phyloP scores from a whole-genome alignment of 1,284 basidiomycete species.

The Phaffia rhodozyma region DNA sequence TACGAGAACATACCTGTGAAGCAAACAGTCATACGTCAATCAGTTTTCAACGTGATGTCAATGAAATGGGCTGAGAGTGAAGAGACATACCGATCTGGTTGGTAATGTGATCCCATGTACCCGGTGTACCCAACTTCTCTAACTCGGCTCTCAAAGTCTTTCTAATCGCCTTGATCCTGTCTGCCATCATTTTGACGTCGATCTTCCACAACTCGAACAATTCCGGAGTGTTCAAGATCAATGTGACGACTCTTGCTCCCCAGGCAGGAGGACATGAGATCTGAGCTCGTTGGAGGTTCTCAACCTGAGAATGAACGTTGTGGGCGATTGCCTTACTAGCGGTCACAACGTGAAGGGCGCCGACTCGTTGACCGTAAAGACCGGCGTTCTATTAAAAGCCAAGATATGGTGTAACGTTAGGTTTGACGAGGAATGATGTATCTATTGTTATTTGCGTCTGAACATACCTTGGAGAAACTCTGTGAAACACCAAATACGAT shows the following conservation, averaged over 20 bases:
- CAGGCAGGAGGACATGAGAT: conserved; percentile 86
- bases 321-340: neutral
- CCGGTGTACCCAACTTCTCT: conserved; percentile 70
- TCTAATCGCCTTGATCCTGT: conserved; percentile 79
- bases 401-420: no score
- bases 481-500: no score
- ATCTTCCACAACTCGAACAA: conserved; percentile 76
- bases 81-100: conserved; percentile 89
- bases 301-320: conserved; percentile 52
- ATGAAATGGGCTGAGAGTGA: conserved; percentile 32
- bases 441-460: no score
- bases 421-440: no score
- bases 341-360: conserved; percentile 62
- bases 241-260: conserved; percentile 64
- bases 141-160: conserved; percentile 57
- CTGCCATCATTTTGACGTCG: conserved; percentile 79
- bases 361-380: conserved; percentile 79
- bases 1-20: conserved; percentile 30
- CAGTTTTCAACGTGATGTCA: neutral
- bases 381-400: conserved; percentile 89
- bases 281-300: conserved; percentile 75
- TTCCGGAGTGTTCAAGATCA: conserved; percentile 54
- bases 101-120: conserved; percentile 77
- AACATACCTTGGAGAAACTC: no score
- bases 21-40: neutral